Percentiles rank a stretch among this genome's conserved stretches.
Conservation (phyloP, 2,329 filamentous ascomycete species). For the Nemania sp. region DNA sequence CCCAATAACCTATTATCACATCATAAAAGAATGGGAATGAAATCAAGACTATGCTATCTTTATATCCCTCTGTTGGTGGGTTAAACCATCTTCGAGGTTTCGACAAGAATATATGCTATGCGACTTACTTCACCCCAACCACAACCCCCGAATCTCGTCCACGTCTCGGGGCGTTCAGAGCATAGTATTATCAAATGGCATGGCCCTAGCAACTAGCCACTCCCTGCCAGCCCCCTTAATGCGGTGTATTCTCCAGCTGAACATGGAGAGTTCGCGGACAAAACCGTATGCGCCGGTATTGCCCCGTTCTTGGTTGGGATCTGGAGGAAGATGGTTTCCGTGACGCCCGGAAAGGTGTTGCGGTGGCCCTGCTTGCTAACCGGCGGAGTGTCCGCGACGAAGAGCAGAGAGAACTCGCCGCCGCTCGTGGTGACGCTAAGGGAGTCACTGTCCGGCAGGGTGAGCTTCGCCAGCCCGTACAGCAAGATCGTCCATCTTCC, state of each 20-base stretch:
- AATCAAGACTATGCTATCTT: too few relatives aligned
- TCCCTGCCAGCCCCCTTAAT: not conserved
- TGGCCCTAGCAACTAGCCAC: not conserved
- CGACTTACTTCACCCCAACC: too few relatives aligned
- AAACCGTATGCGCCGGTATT: conserved; percentile 12
- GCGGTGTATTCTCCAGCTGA: not conserved
- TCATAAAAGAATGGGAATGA: too few relatives aligned
- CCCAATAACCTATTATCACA: too few relatives aligned
- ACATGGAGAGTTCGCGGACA: not conserved
- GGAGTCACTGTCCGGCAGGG: not conserved
- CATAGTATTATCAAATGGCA: too few relatives aligned
- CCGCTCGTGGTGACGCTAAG: not conserved
- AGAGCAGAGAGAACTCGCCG: not conserved
- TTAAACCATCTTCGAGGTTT: too few relatives aligned
- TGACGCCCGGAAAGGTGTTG: conserved; percentile 13
- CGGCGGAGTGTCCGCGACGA: not conserved
- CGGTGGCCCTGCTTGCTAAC: conserved; percentile 15
- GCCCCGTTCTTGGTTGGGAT: conserved; percentile 18
- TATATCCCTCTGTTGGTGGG: too few relatives aligned
- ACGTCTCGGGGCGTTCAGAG: too few relatives aligned
- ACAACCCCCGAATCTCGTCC: too few relatives aligned
- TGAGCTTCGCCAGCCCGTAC: not conserved
- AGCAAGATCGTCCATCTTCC: not conserved
- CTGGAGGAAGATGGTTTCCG: conserved; percentile 15
- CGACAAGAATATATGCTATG: too few relatives aligned